phyloP scores from a whole-genome alignment of 2,329 filamentous ascomycete genomes.

The Penicillium hordei region DNA sequence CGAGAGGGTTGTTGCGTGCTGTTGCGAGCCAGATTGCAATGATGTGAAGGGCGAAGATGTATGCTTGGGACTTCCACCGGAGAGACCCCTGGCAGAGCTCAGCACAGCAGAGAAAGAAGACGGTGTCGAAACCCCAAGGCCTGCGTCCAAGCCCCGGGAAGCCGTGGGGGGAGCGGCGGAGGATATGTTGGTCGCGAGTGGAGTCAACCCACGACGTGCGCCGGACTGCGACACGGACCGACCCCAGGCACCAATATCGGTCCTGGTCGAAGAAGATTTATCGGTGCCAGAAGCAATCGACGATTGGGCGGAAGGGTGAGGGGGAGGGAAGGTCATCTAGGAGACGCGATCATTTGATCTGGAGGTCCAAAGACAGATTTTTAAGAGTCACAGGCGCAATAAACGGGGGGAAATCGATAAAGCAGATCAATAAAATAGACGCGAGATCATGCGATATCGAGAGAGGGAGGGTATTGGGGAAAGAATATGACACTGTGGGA shows the following conservation, averaged over 20 bases:
- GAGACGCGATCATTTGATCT: conserved; percentile 54
- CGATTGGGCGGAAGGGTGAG: conserved; percentile 52
- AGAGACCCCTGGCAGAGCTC: conserved; percentile 51
- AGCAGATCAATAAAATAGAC: conserved; percentile 13
- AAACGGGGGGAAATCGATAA: conserved; percentile 17
- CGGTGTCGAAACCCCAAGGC: conserved; percentile 48
- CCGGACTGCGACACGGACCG: conserved; percentile 55
- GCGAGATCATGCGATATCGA: conserved; percentile 12
- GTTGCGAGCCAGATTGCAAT: conserved; percentile 55
- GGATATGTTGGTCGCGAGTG: conserved; percentile 56
- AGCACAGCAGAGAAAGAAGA: conserved; percentile 56
- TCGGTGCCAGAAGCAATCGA: conserved; percentile 53
- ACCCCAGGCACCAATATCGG: conserved; percentile 59
- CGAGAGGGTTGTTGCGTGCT: conserved; percentile 55
- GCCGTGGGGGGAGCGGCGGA: conserved; percentile 44
- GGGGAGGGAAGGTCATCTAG: conserved; percentile 59
- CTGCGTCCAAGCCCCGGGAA: conserved; percentile 43
- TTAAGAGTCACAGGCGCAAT: conserved; percentile 25
- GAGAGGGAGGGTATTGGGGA: conserved; percentile 8
- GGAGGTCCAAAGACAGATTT: conserved; percentile 39
- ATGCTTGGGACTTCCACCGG: conserved; percentile 55
- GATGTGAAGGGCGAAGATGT: conserved; percentile 56
- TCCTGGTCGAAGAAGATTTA: conserved; percentile 47
- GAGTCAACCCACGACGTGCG: conserved; percentile 58
- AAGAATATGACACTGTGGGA: conserved; percentile 19